Base-by-base conservation (phyloP, 2,329 filamentous ascomycete species). In the Sporothrix pseudoabietina region DNA sequence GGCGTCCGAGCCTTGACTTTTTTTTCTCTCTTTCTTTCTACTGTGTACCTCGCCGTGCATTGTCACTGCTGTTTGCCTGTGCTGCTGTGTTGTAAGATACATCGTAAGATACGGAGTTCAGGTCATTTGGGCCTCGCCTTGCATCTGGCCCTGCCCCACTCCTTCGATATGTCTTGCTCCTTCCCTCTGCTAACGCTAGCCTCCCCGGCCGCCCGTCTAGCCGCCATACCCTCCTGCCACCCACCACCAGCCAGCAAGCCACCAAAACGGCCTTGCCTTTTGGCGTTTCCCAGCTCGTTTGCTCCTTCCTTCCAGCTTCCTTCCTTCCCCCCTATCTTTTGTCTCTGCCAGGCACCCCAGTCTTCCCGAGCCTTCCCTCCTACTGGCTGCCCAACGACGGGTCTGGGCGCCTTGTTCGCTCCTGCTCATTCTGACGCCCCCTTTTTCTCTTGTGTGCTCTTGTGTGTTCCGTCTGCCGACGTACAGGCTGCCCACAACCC, bases 391-490 rank as follows among this genome's bases (percentile, higher is more conserved):
- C 39, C 65, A 22, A 30, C 2, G 19, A 71, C 66, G 47, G 65
- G 65, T 66, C 63, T 35, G 26, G 66, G 35, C 69, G 39, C 32
- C 69, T 71, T 35, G 55, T 52, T 52, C 26, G 57, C 57, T 71
- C 55, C 69, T 71, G 44, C 55, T 39, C 69, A 52, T 63, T 59
- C 54, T 61, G 19, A 32, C 30, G 12, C 41, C 55, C 57, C 41
- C 22, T 55, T 35, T 71, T 71, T 54, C 61, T 66, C 61, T 66
- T 41, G 39, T 66, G 10, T 66, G 39, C 4, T 12, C 35, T 35
- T 26, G 9, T 44, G 41, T 44, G 41, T 44, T 3, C 41, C 14
- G 4, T 16, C 9, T 44, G 35, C 30, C 22, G 22, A 44, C 32
- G 7, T 44, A 35, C 59, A 65, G 59, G 59, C 52, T 22, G 35